Evolutionary conservation across 345 rosid species (phyloP).

Genomic region (Psidium guajava): DNA sequence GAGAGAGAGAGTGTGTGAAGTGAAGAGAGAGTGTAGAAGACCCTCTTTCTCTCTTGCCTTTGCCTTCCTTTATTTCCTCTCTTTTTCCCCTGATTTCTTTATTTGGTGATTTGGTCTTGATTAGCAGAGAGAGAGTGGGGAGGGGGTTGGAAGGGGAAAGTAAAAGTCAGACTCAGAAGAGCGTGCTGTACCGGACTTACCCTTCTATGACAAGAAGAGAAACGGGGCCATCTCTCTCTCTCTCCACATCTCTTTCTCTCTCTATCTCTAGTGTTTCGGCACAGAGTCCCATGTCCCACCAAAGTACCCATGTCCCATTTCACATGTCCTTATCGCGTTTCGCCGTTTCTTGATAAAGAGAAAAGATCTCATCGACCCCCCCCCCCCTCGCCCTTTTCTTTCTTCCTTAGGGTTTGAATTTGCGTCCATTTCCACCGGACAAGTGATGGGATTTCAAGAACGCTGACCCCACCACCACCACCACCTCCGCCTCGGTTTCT

Average conservation of each 20-base stretch:
- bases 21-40: background rate
- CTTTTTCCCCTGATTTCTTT: background rate
- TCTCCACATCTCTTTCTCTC: background rate
- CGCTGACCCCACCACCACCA: background rate
- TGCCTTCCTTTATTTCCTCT: background rate
- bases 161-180: background rate
- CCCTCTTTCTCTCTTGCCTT: background rate
- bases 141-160: background rate
- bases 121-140: background rate
- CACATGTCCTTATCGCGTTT: background rate
- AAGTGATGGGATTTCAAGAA: background rate
- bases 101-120: background rate
- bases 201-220: background rate
- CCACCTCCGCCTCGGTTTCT: background rate
- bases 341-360: background rate
- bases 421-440: background rate
- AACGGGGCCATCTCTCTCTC: background rate
- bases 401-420: background rate
- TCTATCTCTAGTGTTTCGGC: background rate
- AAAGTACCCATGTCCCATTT: background rate
- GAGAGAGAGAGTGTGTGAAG: background rate
- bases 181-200: background rate
- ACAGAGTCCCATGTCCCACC: background rate
- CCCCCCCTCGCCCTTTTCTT: background rate
- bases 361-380: background rate